Conservation (phyloP, 345 rosid species). For the Tarenaya hassleriana region DNA sequence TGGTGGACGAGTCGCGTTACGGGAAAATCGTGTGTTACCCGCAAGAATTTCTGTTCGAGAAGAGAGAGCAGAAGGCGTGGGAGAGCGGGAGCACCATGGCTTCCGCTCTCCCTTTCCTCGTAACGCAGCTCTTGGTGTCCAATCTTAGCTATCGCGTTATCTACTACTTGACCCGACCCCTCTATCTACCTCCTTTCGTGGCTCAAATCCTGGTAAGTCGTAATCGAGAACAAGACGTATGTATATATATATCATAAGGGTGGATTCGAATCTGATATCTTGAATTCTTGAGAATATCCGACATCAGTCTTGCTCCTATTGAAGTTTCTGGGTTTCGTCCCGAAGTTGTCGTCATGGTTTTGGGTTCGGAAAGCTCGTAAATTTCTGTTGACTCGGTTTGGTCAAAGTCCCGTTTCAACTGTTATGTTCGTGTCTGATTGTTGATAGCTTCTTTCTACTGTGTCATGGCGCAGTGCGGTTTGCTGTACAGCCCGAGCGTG, state of each 20-base stretch:
- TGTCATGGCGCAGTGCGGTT: slow-evolving; percentile 40
- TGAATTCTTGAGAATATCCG: too few relatives aligned
- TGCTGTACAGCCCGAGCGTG: slow-evolving; percentile 43
- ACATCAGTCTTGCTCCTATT: too few relatives aligned
- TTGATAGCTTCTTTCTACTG: too few relatives aligned
- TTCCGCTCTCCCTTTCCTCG: slow-evolving; percentile 15
- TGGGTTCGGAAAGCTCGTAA: too few relatives aligned
- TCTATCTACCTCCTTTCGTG: slow-evolving; percentile 29
- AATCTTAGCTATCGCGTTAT: slow-evolving; percentile 14
- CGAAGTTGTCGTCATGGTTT: too few relatives aligned
- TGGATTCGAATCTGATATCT: too few relatives aligned
- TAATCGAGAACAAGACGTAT: too few relatives aligned
- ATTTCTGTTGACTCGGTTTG: too few relatives aligned
- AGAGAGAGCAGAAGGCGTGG: slow-evolving; percentile 1
- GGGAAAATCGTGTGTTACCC: slow-evolving; percentile 22
- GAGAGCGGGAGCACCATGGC: not conserved
- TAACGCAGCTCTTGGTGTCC: slow-evolving; percentile 18
- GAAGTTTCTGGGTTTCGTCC: too few relatives aligned
- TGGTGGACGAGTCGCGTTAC: slow-evolving; percentile 7
- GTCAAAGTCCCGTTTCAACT: too few relatives aligned
- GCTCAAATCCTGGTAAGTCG: slow-evolving; percentile 33
- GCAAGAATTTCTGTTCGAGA: not conserved
- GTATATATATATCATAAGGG: too few relatives aligned
- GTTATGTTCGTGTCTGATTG: not conserved
- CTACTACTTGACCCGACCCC: slow-evolving; percentile 18